Evolutionary conservation across 2,329 filamentous ascomycete species (phyloP).

Genomic region (Aphanoascus verrucosus): DNA sequence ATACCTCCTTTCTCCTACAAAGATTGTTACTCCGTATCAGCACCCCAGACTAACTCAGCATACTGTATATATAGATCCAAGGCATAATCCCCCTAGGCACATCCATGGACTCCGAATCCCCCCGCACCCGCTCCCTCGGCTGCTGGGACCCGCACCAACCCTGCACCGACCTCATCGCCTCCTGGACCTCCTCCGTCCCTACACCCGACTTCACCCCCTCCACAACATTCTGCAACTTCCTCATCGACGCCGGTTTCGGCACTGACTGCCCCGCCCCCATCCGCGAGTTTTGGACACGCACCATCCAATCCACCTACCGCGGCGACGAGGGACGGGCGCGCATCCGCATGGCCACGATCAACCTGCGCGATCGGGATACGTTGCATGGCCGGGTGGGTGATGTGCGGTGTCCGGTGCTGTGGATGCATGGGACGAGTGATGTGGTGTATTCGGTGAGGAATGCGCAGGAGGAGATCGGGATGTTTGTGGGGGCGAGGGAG

Average conservation of each 20-base stretch:
- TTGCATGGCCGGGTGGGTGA: conserved; percentile 38
- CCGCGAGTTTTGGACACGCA: conserved; percentile 37
- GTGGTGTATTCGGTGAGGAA: conserved; percentile 35
- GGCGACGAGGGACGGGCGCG: conserved; percentile 42
- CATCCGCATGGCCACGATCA: conserved; percentile 42
- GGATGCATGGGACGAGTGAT: conserved; percentile 39
- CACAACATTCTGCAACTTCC: conserved; percentile 36
- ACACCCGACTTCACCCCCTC: conserved; percentile 37
- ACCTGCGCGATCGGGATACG: conserved; percentile 40
- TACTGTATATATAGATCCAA: conserved; percentile 29
- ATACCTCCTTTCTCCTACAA: not conserved
- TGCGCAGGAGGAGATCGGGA: conserved; percentile 39
- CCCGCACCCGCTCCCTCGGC: conserved; percentile 33
- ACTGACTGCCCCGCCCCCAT: conserved; percentile 28
- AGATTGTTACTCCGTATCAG: not conserved
- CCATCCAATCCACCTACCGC: conserved; percentile 37
- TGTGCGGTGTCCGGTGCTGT: conserved; percentile 42
- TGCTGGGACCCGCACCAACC: conserved; percentile 40
- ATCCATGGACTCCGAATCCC: conserved; percentile 42
- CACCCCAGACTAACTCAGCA: not conserved
- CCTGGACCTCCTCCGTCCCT: conserved; percentile 30
- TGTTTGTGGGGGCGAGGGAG: conserved; percentile 37
- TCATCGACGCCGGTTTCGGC: conserved; percentile 41
- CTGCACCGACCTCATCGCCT: conserved; percentile 28
- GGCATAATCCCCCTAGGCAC: conserved; percentile 45